Base-by-base conservation (phyloP, 2,329 filamentous ascomycete species). In the Pseudocercospora fijiensis region DNA sequence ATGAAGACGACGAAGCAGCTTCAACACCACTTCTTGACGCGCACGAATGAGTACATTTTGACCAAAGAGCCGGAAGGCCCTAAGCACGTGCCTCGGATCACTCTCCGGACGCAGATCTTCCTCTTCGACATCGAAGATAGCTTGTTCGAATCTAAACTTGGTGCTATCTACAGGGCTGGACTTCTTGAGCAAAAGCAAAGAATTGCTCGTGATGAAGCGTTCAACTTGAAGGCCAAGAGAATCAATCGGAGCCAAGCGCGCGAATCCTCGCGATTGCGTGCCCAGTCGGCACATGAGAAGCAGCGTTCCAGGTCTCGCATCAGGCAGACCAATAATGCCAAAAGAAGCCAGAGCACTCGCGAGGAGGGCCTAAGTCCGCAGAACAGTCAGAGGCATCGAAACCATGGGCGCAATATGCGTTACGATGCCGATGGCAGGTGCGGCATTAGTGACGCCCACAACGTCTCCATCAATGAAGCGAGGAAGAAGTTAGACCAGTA, bases 111-210 rank as follows among this genome's bases (percentile, higher is more conserved):
- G 60, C 90, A 90, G 71, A 90, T 90, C 4, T 82, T 99, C 24
- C 79, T 96, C 2, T 94, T 99, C 64, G 94, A 98, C 73, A 83
- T 99, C 37, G 95, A 99, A 78, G 95, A 99, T 75, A 94, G 95
- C 57, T 89, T 91, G 0, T 99, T 99, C 72, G 95, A 99, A 76
- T 99, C 93, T 91, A 98, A 97, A 75, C 82, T 99, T 9, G 92
- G 93, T 16, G 88, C 92, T 73, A 99, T 99, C 58, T 99, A 98
- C 76, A 88, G 94, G 30, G 87, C 91, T 52, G 95, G 96, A 0
- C 83, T 94, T 20, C 82, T 93, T 61, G 95, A 99, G 76, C 94
- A 98, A 77, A 88, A 89, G 74, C 95, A 98, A 76, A 86, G 95
- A 20, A 81, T 96, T 60, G 93, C 94, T 4, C 87, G 95, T 49